Conservation (phyloP, 208 protist genomes). For the Leishmania arabica region DNA sequence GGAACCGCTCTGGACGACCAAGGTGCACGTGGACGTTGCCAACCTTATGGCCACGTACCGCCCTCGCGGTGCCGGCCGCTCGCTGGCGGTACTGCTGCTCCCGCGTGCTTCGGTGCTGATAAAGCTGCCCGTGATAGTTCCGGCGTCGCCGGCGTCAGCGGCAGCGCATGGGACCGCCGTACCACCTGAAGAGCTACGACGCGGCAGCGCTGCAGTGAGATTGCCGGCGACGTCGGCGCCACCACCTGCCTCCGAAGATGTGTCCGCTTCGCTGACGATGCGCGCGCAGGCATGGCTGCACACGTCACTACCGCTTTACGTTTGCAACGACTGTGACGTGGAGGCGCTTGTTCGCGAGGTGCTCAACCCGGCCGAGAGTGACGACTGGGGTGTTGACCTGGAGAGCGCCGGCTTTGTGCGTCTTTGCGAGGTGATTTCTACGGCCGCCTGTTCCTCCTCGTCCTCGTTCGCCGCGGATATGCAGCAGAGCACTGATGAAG, state of each 20-base stretch:
- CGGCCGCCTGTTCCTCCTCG: constrained; percentile 1
- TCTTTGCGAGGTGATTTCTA: constrained; percentile 33
- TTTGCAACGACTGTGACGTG: constrained; percentile 49
- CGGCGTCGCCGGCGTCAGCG: not conserved
- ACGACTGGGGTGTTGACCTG: constrained; percentile 37
- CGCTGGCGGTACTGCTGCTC: constrained; percentile 31
- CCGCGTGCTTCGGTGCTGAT: constrained; percentile 27
- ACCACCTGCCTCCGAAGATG: not conserved
- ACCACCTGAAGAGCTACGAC: not conserved
- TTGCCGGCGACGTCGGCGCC: not conserved
- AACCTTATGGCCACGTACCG: constrained; percentile 42
- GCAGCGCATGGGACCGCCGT: not conserved
- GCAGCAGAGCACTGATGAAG: not conserved
- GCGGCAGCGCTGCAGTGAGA: not conserved
- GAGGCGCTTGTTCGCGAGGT: constrained; percentile 30
- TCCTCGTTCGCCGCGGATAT: not conserved
- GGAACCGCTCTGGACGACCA: constrained; percentile 9
- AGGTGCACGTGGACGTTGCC: constrained; percentile 14
- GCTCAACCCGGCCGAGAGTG: constrained; percentile 26
- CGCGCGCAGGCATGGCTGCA: constrained; percentile 28
- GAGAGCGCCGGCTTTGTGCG: constrained; percentile 40
- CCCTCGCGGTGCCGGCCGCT: constrained; percentile 25
- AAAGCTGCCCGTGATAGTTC: not conserved
- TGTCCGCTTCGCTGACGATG: not conserved
- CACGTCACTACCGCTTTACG: constrained; percentile 28